Conservation (phyloP, 768 basidiomycete species). For the Termitomyces titanicus region DNA sequence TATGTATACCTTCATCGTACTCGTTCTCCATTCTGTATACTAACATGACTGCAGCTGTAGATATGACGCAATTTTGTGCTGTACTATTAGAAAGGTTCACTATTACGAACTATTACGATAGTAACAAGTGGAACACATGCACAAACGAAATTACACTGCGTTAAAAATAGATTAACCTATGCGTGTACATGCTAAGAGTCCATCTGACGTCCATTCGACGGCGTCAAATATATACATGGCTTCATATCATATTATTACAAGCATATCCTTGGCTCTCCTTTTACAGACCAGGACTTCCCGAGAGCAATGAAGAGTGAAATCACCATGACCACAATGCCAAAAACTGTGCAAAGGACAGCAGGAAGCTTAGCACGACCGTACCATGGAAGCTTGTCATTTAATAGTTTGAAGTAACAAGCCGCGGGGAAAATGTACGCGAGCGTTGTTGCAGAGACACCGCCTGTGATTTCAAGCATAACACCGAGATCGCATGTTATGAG, state of each 20-base stretch:
- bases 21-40: no score
- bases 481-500: constrained; percentile 94
- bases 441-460: constrained; percentile 91
- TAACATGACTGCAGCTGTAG: neutral
- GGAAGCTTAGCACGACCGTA: constrained; percentile 70
- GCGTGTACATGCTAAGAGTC: neutral
- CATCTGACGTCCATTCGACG: neutral
- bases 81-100: no score
- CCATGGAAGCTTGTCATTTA: constrained; percentile 55
- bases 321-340: constrained; percentile 74
- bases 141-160: no score
- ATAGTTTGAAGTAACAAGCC: constrained; percentile 78
- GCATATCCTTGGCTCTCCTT: constrained; percentile 73
- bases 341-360: constrained; percentile 65
- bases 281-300: constrained; percentile 71
- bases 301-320: constrained; percentile 78
- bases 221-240: neutral
- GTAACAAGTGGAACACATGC: no score
- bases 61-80: neutral
- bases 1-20: neutral
- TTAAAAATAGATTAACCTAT: neutral
- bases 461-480: constrained; percentile 97
- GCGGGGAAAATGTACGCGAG: constrained; percentile 93
- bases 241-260: constrained; percentile 28
- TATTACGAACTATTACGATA: no score